These are phyloP conservation scores for Phoma sp. DNA, from an alignment of 2,329 filamentous ascomycete genomes.

Conservation along the genomic window DNA sequence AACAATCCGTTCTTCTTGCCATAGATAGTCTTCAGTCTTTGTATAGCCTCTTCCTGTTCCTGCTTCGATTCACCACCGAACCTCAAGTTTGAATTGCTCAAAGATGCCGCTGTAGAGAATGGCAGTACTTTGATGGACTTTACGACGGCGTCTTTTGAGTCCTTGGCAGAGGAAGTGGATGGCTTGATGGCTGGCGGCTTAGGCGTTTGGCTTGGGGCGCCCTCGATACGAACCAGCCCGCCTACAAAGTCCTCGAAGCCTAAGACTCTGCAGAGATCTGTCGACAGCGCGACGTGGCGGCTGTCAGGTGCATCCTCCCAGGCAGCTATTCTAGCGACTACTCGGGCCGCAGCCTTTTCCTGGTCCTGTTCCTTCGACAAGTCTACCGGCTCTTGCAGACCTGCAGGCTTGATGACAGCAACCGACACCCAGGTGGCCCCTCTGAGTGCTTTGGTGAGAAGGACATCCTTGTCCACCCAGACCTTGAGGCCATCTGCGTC, in stretches of 20 bases:
- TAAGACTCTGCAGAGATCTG: constrained; percentile 74
- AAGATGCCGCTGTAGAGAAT: constrained; percentile 66
- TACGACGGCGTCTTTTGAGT: constrained; percentile 56
- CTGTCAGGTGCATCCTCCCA: constrained; percentile 91
- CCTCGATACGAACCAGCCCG: constrained; percentile 84
- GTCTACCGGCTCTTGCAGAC: constrained; percentile 73
- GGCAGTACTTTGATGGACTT: constrained; percentile 79
- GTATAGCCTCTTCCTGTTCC: constrained; percentile 77
- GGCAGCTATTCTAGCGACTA: constrained; percentile 75
- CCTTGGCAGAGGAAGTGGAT: constrained; percentile 38
- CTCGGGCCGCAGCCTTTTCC: constrained; percentile 64
- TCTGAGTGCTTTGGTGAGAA: constrained; percentile 73
- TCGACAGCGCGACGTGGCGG: constrained; percentile 79
- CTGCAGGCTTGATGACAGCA: constrained; percentile 84
- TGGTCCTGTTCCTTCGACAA: constrained; percentile 71
- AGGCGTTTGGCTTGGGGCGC: constrained; percentile 74
- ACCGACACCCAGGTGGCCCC: constrained; percentile 79
- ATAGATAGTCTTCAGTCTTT: constrained; percentile 75
- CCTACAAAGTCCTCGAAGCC: constrained; percentile 77
- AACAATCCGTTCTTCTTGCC: constrained; percentile 70
- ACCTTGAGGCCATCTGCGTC: constrained; percentile 67
- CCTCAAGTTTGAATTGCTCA: constrained; percentile 70
- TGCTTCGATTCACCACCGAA: constrained; percentile 88
- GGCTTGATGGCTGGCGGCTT: constrained; percentile 60
- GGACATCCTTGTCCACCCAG: constrained; percentile 83